Conservation (phyloP, 2,329 filamentous ascomycete genomes). For the Alternaria arborescens region DNA sequence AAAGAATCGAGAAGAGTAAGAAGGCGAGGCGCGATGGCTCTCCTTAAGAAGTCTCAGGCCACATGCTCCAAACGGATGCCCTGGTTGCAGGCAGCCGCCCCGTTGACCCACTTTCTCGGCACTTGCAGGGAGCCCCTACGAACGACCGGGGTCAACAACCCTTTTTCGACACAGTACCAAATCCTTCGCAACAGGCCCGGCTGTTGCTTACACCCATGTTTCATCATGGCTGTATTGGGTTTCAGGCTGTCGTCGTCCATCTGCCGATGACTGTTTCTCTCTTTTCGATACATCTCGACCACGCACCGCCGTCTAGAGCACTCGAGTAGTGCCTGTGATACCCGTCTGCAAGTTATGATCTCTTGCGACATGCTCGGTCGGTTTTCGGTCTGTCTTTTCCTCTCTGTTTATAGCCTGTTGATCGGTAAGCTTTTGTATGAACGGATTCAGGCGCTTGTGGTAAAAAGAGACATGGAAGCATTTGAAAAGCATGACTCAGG, state of each 20-base stretch:
- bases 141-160: constrained; percentile 41
- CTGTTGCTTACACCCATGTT: constrained; percentile 30
- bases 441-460: constrained; percentile 9
- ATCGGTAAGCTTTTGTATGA: neutral
- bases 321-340: constrained; percentile 21
- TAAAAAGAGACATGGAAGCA: constrained; percentile 5
- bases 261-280: constrained; percentile 11
- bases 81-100: constrained; percentile 39
- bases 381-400: constrained; percentile 8
- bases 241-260: constrained; percentile 29
- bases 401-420: constrained; percentile 13
- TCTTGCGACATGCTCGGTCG: constrained; percentile 19
- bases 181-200: constrained; percentile 30
- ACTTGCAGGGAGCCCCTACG: constrained; percentile 46
- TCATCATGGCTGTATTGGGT: constrained; percentile 33
- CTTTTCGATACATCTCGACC: constrained; percentile 10
- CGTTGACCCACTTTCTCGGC: constrained; percentile 42
- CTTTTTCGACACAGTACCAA: constrained; percentile 37
- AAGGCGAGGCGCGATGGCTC: constrained; percentile 50
- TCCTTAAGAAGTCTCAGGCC: constrained; percentile 45
- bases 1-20: constrained; percentile 56
- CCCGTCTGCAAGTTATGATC: constrained; percentile 29
- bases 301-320: constrained; percentile 1
- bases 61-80: constrained; percentile 35
- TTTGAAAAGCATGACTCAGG: constrained; percentile 17